Conservation (phyloP, 2,329 filamentous ascomycete genomes). For the Sarocladiaceae sp. region DNA sequence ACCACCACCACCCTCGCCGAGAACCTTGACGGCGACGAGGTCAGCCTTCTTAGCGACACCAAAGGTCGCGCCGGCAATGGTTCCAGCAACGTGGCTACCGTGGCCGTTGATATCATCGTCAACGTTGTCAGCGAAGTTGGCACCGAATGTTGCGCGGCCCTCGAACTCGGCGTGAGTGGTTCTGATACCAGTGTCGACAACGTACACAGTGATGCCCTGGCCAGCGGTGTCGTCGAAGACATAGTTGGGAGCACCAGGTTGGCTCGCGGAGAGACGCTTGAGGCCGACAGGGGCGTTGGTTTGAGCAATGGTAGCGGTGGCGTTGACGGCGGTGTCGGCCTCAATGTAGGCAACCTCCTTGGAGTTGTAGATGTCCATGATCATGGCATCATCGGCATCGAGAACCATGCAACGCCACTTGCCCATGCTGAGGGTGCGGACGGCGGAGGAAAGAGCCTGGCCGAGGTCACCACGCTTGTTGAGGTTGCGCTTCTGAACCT, state of each 20-base stretch:
- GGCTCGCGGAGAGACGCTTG: constrained; percentile 45
- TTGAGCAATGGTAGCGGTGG: constrained; percentile 43
- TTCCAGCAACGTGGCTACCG: constrained; percentile 61
- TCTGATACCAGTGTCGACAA: constrained; percentile 63
- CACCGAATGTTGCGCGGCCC: constrained; percentile 49
- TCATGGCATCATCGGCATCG: constrained; percentile 47
- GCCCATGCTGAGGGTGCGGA: constrained; percentile 43
- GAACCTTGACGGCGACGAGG: constrained; percentile 57
- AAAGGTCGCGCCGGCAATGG: constrained; percentile 55
- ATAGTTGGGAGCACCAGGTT: constrained; percentile 25
- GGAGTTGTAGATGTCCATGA: constrained; percentile 43
- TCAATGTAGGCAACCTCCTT: constrained; percentile 50
- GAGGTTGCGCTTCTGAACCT: constrained; percentile 54
- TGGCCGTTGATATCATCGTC: constrained; percentile 58
- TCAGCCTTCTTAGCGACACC: constrained; percentile 57
- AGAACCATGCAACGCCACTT: constrained; percentile 50
- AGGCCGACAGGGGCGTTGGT: constrained; percentile 50
- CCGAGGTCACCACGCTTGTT: constrained; percentile 45
- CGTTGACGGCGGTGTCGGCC: constrained; percentile 45
- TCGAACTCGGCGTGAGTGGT: constrained; percentile 52
- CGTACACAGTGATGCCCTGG: constrained; percentile 54
- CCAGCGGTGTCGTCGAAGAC: constrained; percentile 50
- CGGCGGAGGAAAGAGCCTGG: constrained; percentile 40
- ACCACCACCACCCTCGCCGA: constrained; percentile 38
- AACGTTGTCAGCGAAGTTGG: constrained; percentile 45